Evolutionary conservation across 805 yeast genomes (phyloP).

Genomic region (Ogataea populi-albae): DNA sequence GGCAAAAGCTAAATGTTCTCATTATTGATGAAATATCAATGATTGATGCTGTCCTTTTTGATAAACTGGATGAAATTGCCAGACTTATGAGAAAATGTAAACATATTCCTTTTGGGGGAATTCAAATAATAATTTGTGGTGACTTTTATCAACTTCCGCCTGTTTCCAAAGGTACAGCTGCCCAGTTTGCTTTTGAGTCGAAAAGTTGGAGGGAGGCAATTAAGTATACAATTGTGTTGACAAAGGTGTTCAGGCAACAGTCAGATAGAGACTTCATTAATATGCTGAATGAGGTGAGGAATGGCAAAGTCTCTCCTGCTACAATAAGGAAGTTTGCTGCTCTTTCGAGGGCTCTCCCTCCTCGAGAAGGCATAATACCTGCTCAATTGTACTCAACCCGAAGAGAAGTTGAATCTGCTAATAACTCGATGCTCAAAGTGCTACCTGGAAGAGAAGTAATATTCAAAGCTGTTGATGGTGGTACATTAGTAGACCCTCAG

Average conservation of each 20-base stretch:
- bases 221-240: slow-evolving; percentile 53
- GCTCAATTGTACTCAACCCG: slow-evolving; percentile 76
- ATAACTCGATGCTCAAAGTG: slow-evolving; percentile 43
- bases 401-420: slow-evolving; percentile 67
- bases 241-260: slow-evolving; percentile 72
- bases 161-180: slow-evolving; percentile 39
- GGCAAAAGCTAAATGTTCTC: slow-evolving; percentile 57
- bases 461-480: slow-evolving; percentile 56
- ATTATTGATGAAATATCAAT: slow-evolving; percentile 78
- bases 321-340: slow-evolving; percentile 49
- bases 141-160: slow-evolving; percentile 86
- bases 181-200: slow-evolving; percentile 63
- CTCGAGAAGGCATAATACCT: slow-evolving; percentile 61
- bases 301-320: slow-evolving; percentile 51
- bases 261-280: slow-evolving; percentile 67
- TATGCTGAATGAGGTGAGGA: slow-evolving; percentile 74
- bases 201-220: slow-evolving; percentile 59
- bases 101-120: slow-evolving; percentile 69
- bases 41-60: slow-evolving; percentile 68
- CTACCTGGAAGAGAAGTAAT: slow-evolving; percentile 43
- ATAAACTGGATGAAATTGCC: slow-evolving; percentile 62
- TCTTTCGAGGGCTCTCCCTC: slow-evolving; percentile 48
- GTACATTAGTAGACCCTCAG: slow-evolving; percentile 39
- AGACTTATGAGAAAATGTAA: slow-evolving; percentile 41
- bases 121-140: slow-evolving; percentile 73